Percentiles rank a stretch among this genome's conserved stretches.
These are phyloP conservation scores for Diaporthe destruens DNA, from an alignment of 2,329 filamentous ascomycete genomes.

Conservation along the genomic window DNA sequence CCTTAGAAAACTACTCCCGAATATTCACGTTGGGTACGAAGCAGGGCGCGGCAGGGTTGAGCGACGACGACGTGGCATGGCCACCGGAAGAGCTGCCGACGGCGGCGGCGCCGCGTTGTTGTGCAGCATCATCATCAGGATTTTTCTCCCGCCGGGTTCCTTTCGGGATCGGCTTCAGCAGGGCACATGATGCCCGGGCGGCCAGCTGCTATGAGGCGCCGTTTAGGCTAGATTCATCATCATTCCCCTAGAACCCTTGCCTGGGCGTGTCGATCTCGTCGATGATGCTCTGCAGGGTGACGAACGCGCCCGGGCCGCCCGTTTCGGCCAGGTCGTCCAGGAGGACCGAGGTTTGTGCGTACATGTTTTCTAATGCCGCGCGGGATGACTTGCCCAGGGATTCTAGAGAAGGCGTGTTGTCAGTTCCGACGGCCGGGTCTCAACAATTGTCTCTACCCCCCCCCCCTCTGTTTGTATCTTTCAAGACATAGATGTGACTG, in stretches of 20 bases:
- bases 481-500: slow-evolving; percentile 14
- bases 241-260: slow-evolving; percentile 49
- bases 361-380: slow-evolving; percentile 86
- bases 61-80: background rate
- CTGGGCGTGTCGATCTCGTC: slow-evolving; percentile 58
- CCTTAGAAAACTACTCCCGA: too few relatives aligned
- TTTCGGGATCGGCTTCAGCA: too few relatives aligned
- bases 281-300: slow-evolving; percentile 70
- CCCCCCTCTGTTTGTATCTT: background rate
- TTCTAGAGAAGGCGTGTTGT: slow-evolving; percentile 62
- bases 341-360: slow-evolving; percentile 87
- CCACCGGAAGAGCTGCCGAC: background rate
- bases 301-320: slow-evolving; percentile 84
- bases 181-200: too few relatives aligned
- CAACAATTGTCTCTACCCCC: too few relatives aligned
- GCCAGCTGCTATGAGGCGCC: too few relatives aligned
- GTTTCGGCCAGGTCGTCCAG: slow-evolving; percentile 85
- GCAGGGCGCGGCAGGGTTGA: background rate
- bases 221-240: too few relatives aligned
- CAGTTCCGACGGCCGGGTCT: too few relatives aligned
- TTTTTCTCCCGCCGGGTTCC: too few relatives aligned
- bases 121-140: too few relatives aligned
- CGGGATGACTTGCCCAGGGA: slow-evolving; percentile 91
- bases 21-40: background rate
- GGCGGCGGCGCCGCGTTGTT: too few relatives aligned